A percentile compares a stretch with the other conserved stretches of the same genome.
Conservation (phyloP, 345 rosid species). For the Gossypium australe region DNA sequence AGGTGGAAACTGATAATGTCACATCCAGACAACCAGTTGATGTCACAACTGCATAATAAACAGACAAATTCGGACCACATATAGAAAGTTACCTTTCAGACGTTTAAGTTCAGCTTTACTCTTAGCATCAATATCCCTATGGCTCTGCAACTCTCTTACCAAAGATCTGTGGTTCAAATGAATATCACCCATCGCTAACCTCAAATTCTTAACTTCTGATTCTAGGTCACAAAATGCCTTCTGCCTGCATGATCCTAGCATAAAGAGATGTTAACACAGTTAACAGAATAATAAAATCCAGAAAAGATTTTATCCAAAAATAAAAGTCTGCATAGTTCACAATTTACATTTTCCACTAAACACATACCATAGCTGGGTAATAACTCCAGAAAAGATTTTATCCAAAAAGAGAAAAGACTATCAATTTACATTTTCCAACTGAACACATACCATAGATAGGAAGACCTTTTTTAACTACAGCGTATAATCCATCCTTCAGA, state of each 20-base stretch:
- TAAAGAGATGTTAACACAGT: conserved; percentile 20
- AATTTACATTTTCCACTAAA: conserved; percentile 5
- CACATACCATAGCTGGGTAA: conserved; percentile 35
- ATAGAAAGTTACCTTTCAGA: conserved; percentile 51
- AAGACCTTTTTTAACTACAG: conserved; percentile 42
- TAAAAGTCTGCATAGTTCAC: neutral
- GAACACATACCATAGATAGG: conserved; percentile 45
- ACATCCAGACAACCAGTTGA: neutral
- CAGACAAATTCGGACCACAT: neutral
- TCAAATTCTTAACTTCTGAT: conserved; percentile 56
- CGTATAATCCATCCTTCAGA: conserved; percentile 55
- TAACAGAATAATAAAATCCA: conserved; percentile 19
- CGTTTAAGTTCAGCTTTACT: conserved; percentile 57
- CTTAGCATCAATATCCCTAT: conserved; percentile 58
- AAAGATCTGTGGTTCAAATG: conserved; percentile 63
- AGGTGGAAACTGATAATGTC: neutral
- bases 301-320: neutral
- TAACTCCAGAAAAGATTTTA: neutral
- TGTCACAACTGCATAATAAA: neutral
- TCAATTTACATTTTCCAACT: neutral
- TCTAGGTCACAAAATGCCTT: conserved; percentile 42
- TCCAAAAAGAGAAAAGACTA: neutral
- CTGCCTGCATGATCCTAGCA: conserved; percentile 49
- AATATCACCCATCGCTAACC: conserved; percentile 55
- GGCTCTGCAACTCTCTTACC: conserved; percentile 54